A percentile compares a stretch with the other conserved stretches of the same genome.
phyloP scores from a whole-genome alignment of 176 grass and related monocot genomes.

The Melocanna baccifera region DNA sequence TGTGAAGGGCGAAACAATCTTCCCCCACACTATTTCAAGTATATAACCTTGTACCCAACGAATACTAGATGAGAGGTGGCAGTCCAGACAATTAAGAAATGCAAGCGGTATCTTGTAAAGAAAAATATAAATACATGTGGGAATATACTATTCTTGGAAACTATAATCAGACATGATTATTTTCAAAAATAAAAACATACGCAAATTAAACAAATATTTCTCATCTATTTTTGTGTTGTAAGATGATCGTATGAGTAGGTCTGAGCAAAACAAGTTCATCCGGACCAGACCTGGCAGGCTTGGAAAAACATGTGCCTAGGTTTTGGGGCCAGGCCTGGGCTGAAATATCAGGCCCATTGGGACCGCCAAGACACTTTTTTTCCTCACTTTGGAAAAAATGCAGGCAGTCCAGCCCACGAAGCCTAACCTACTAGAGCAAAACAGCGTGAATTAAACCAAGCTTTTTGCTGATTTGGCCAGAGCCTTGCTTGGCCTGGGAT shows the following conservation, averaged over 20 bases:
- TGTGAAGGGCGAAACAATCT: not conserved
- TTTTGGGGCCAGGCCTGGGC: not conserved
- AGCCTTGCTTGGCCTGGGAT: not conserved
- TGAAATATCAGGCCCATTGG: not conserved
- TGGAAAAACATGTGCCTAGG: not conserved
- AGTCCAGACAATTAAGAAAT: not conserved
- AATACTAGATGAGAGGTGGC: not conserved
- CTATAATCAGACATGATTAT: not conserved
- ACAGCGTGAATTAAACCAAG: not conserved
- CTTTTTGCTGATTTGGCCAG: not conserved
- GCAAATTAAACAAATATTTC: not conserved
- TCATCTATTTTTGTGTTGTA: not conserved
- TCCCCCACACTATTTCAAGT: not conserved
- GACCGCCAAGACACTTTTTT: not conserved
- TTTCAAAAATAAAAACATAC: not conserved
- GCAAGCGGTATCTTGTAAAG: not conserved
- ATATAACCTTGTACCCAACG: not conserved
- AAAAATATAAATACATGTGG: not conserved
- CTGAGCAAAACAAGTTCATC: not conserved
- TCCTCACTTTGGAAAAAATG: not conserved
- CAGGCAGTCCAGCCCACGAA: not conserved
- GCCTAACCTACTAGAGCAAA: not conserved
- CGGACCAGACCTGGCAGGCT: not conserved
- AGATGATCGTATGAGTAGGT: not conserved
- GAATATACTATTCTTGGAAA: not conserved